These are phyloP conservation scores for Thuja plicata DNA, from an alignment of 83 land plant genomes.

Conservation along the genomic window DNA sequence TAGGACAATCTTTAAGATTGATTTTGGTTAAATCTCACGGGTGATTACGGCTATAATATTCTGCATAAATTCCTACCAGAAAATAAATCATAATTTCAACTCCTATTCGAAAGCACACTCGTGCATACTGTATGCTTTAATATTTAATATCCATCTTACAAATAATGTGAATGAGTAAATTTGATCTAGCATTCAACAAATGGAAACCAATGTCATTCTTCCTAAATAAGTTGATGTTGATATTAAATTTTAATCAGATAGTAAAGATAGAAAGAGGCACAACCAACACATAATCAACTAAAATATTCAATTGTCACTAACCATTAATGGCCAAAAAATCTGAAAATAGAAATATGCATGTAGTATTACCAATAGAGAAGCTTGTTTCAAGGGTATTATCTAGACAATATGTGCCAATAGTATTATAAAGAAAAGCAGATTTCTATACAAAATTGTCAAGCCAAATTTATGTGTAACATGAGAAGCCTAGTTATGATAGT, in stretches of 20 bases:
- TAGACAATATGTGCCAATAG: background rate
- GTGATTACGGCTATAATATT: background rate
- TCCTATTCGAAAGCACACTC: background rate
- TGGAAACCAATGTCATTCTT: background rate
- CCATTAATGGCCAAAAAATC: background rate
- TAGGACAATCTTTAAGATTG: background rate
- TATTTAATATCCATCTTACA: background rate
- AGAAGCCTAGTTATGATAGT: background rate
- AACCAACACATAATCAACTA: background rate
- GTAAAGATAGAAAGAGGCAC: background rate
- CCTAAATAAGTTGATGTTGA: background rate
- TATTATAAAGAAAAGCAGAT: background rate
- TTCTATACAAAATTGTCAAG: background rate
- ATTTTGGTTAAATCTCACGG: background rate
- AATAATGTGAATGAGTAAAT: too few relatives aligned
- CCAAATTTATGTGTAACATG: background rate
- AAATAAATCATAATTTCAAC: background rate
- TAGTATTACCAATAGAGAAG: background rate
- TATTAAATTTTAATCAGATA: background rate
- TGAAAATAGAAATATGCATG: background rate
- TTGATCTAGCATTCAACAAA: background rate
- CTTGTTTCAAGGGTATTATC: background rate
- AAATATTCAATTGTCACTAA: background rate
- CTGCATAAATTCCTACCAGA: background rate
- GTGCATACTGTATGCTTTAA: background rate